Evolutionary conservation across 139 green algal genomes (phyloP).

Genomic region (Ostreobium quekettii): DNA sequence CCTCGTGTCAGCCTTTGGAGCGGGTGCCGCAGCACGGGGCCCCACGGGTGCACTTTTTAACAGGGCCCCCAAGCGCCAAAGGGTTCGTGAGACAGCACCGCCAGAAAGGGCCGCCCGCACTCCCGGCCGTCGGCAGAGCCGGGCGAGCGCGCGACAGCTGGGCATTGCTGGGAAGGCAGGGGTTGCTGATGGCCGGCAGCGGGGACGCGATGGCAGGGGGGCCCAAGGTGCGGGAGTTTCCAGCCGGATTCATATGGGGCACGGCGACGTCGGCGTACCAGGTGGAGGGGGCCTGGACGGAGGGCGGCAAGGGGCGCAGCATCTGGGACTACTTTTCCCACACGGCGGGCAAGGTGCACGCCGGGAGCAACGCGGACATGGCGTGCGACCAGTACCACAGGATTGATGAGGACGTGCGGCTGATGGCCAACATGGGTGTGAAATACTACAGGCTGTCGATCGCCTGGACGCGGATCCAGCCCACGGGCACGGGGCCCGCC

Average conservation of each 20-base stretch:
- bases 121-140: too few relatives aligned
- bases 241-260: slow-evolving; percentile 28
- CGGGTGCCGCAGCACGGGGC: too few relatives aligned
- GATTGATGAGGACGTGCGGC: slow-evolving; percentile 37
- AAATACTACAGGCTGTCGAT: slow-evolving; percentile 41
- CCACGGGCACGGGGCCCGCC: slow-evolving; percentile 21
- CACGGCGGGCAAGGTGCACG: slow-evolving; percentile 29
- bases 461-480: slow-evolving; percentile 38
- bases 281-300: slow-evolving; percentile 28
- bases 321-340: slow-evolving; percentile 37
- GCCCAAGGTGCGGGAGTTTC: slow-evolving; percentile 21
- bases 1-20: too few relatives aligned
- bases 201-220: too few relatives aligned
- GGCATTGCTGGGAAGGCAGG: too few relatives aligned
- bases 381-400: slow-evolving; percentile 37
- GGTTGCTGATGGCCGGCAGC: too few relatives aligned
- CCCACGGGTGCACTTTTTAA: too few relatives aligned
- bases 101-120: too few relatives aligned
- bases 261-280: slow-evolving; percentile 30
- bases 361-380: slow-evolving; percentile 30
- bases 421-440: slow-evolving; percentile 37
- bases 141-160: too few relatives aligned
- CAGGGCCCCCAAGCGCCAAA: too few relatives aligned
- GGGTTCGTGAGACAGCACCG: too few relatives aligned
- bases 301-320: slow-evolving; percentile 22